Evolutionary conservation across 441 rosid species (phyloP).

Genomic region (Corymbia calophylla): DNA sequence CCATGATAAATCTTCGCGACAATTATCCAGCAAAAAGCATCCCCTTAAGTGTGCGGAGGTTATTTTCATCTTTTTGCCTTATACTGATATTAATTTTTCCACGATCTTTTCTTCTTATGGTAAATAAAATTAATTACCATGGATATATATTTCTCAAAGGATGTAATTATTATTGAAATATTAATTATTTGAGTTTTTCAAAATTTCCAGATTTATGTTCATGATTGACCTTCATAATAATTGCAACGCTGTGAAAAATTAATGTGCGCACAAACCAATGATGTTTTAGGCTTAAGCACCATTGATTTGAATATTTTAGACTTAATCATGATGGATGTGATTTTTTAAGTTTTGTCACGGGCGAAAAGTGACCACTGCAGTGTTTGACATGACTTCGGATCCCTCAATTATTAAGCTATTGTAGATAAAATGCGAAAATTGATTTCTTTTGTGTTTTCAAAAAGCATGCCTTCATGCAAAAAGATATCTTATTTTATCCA

Average conservation of each 20-base stretch:
- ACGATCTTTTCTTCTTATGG: not conserved
- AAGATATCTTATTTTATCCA: accelerated
- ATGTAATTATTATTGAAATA: not conserved
- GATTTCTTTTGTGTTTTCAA: no score
- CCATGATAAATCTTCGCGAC: no score
- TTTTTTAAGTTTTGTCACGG: accelerated
- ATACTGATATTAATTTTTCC: no score
- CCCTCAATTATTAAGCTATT: no score
- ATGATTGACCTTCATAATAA: not conserved
- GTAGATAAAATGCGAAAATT: no score
- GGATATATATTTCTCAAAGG: not conserved
- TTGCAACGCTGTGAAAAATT: not conserved
- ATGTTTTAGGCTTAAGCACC: not conserved
- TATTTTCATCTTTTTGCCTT: no score
- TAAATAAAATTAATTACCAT: not conserved
- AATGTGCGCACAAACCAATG: not conserved
- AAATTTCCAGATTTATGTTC: not conserved
- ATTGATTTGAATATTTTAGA: not conserved
- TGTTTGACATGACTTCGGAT: accelerated
- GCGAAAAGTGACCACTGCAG: no score
- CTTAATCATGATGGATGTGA: no score
- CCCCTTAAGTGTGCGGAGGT: no score
- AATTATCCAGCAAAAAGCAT: no score
- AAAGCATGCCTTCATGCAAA: not conserved
- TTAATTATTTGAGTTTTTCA: not conserved